Evolutionary conservation across 2,329 filamentous ascomycete species (phyloP), one percentile per base, ranked within the genome.

Genomic region (Fusarium coicis): DNA sequence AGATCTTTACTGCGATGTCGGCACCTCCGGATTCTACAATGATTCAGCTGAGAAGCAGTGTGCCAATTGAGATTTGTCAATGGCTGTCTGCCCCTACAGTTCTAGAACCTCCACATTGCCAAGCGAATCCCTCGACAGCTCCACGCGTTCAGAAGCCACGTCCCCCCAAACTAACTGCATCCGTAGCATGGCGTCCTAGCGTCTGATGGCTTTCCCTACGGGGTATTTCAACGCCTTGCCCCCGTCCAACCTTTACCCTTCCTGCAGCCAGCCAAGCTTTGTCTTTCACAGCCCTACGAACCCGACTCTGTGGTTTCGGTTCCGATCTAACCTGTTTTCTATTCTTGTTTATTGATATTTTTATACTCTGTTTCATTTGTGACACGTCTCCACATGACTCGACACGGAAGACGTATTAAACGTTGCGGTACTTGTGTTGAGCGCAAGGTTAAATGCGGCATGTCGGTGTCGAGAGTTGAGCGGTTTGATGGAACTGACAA

Each of bases 371-470:
- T 32, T 49, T 23, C 19, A 11, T 28, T 21, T 23, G 5, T 5
- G 12, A 10, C 15, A 6, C 18, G 23, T 26, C 30, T 43, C 37
- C 64, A 43, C 66, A 70, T 71, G 68, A 34, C 53, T 19, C 47
- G 68, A 10, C 68, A 71, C 63, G 68, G 68, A 21, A 71, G 68
- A 68, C 68, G 68, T 10, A 63, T 72, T 10, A 71, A 67, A 36
- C 56, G 68, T 26, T 71, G 68, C 63, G 68, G 68, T 2, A 71
- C 68, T 40, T 71, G 68, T 32, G 54, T 68, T n/a, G 68, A 71
- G n/a, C 68, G 68, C 43, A 71, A 71, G 43, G 68, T 72, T 10
- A 72, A 71, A 46, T 71, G 68, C 46, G 68, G 68, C 72, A 30
- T 30, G 68, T 68, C 23, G 8, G 7, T 9, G 23, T 18, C 18